Evolutionary conservation across 1,284 basidiomycete species (phyloP).

Genomic region (Papiliotrema nemorosa): DNA sequence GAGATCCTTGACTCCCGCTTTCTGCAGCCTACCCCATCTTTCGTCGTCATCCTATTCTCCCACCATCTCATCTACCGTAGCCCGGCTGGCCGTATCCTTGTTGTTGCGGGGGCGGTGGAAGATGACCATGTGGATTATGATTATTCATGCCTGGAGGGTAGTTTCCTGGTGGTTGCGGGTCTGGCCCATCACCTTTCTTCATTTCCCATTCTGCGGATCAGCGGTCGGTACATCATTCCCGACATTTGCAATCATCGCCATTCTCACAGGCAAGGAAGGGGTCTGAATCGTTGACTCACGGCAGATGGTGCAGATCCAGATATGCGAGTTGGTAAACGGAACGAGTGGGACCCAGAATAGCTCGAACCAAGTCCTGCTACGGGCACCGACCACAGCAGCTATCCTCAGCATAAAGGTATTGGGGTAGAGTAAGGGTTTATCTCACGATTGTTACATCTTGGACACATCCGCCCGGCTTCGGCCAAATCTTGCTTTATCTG

Average conservation of each 20-base stretch:
- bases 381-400: conserved; percentile 29
- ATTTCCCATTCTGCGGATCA: conserved; percentile 33
- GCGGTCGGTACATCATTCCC: background rate
- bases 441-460: conserved; percentile 43
- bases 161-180: conserved; percentile 31
- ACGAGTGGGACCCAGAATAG: conserved; percentile 46
- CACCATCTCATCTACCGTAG: too few relatives aligned
- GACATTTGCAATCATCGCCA: background rate
- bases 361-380: conserved; percentile 41
- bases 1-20: too few relatives aligned
- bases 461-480: conserved; percentile 35
- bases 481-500: conserved; percentile 38
- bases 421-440: conserved; percentile 2
- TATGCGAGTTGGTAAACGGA: conserved; percentile 35
- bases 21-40: too few relatives aligned
- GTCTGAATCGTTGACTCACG: conserved; percentile 25
- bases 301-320: conserved; percentile 45
- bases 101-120: conserved; percentile 6
- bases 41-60: too few relatives aligned
- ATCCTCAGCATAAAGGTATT: background rate
- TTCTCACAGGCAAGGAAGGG: background rate
- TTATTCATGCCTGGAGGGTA: conserved; percentile 8
- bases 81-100: background rate
- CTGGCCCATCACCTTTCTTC: conserved; percentile 30
- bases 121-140: conserved; percentile 6